Percentiles rank a stretch among this genome's conserved stretches.
These are phyloP conservation scores for Ganoderma meredithae DNA, from an alignment of 1,284 basidiomycete species.

Conservation along the genomic window DNA sequence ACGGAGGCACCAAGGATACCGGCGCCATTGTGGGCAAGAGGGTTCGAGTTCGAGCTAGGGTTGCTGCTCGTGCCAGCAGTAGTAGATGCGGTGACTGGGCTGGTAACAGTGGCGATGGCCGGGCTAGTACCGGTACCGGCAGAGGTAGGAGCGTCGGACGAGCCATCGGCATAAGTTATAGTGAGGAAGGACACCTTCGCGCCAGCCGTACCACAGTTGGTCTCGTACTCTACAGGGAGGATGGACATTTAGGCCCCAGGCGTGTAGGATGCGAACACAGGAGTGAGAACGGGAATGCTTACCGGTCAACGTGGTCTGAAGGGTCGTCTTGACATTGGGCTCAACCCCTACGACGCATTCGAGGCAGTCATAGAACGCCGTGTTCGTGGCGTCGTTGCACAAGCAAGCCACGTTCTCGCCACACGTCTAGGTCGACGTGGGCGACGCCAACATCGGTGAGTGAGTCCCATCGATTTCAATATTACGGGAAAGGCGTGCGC, in stretches of 20 bases:
- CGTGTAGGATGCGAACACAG: not conserved
- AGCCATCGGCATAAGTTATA: not conserved
- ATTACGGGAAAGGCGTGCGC: not conserved
- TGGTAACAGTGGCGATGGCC: conserved; percentile 2
- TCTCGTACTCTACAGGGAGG: conserved; percentile 1
- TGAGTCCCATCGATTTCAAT: not conserved
- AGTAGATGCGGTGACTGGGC: not conserved
- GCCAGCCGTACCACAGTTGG: not conserved
- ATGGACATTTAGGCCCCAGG: not conserved
- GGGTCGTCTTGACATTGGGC: not conserved
- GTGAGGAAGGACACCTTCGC: not conserved
- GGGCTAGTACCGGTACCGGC: not conserved
- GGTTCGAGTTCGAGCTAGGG: not conserved
- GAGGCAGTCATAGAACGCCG: not conserved
- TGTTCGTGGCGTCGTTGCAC: not conserved
- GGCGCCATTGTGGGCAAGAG: not conserved
- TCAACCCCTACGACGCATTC: not conserved
- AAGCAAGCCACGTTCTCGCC: not conserved
- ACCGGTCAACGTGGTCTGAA: not conserved
- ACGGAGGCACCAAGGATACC: not conserved
- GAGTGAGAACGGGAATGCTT: not conserved
- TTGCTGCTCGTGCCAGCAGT: not conserved
- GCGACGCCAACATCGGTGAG: not conserved
- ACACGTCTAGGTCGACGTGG: not conserved
- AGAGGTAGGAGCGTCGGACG: not conserved